Conservation (phyloP, 768 basidiomycete genomes). For the Inosperma sp. region DNA sequence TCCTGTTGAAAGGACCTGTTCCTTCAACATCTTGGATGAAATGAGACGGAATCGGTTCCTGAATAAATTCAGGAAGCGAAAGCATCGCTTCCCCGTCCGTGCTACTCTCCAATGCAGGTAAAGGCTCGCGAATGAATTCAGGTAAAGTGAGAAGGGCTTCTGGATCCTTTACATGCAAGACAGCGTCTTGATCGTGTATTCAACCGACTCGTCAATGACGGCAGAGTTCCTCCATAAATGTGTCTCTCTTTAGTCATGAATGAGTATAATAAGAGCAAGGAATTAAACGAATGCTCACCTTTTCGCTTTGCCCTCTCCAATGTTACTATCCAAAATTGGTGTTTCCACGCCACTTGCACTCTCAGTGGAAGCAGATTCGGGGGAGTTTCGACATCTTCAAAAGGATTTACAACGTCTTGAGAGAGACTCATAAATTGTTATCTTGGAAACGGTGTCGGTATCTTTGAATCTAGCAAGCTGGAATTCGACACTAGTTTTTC, state of each 20-base stretch:
- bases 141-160: conserved; percentile 52
- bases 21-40: background rate
- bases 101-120: conserved; percentile 30
- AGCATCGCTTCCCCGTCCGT: conserved; percentile 46
- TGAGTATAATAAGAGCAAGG: background rate
- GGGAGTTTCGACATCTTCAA: too few species aligned
- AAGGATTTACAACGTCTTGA: too few species aligned
- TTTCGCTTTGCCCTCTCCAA: conserved; percentile 55
- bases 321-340: conserved; percentile 47
- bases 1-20: too few species aligned
- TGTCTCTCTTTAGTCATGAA: conserved; percentile 42
- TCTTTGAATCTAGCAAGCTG: too few species aligned
- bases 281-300: conserved; percentile 8
- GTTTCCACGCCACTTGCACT: too few species aligned
- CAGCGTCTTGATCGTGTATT: conserved; percentile 75
- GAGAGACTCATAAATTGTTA: too few species aligned
- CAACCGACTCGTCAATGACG: conserved; percentile 70
- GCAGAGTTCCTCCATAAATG: conserved; percentile 71
- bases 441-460: too few species aligned
- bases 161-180: conserved; percentile 48
- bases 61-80: conserved; percentile 57
- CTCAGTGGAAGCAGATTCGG: too few species aligned
- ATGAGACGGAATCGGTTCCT: conserved; percentile 40
- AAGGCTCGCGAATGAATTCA: conserved; percentile 58
- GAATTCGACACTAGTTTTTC: too few species aligned